Base-by-base conservation (phyloP, 495 filamentous ascomycete genomes). In the Parmelia sp. region DNA sequence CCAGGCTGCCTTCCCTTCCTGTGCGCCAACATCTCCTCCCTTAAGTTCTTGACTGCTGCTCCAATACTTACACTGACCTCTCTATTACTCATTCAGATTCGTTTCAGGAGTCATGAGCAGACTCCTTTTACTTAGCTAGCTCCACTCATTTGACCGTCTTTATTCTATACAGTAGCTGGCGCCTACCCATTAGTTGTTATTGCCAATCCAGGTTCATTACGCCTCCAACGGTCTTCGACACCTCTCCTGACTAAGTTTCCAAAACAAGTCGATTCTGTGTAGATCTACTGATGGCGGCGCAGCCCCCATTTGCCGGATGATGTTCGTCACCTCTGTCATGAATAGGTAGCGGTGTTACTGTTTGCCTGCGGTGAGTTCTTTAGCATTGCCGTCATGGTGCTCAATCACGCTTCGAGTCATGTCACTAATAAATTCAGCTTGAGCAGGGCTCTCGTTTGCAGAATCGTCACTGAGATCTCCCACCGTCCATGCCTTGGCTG, bases 191-290 rank as follows among this genome's bases (percentile, higher is more conserved):
- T 23, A n/a, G 21, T 21, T 45, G 42, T 45, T 21, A 35, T 51
- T 33, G 61, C 40, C 45, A 42, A 21, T 56, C 57, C 51, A 5
- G 49, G 31, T 21, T 27, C 15, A 29, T 57, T 36, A n/a, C 12
- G 40, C 49, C 8, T 19, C 42, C 23, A 36, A 15, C 40, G 67
- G 66, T 39, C 61, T 59, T 39, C 68, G 58, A 57, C 72, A 72
- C 36, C 21, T 14, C 12, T 70, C 51, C 29, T 64, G 1, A 25
- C 73, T 71, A 5, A 95, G 79, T n/a, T 79, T 79, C 35, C 94
- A 80, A 69, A 86, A 93, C 75, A 89, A 15, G 85, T 83, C 90
- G 90, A 93, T 71, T 93, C 89, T 11, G 83, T 75, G 71, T 89
- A 94, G n/a, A 81, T 80, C 72, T 92, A 95, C 69, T 86, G 81